Evolutionary conservation across 129 eudicot genomes (phyloP), one percentile per base, ranked within the genome.

Genomic region (Ambrosia trifida): DNA sequence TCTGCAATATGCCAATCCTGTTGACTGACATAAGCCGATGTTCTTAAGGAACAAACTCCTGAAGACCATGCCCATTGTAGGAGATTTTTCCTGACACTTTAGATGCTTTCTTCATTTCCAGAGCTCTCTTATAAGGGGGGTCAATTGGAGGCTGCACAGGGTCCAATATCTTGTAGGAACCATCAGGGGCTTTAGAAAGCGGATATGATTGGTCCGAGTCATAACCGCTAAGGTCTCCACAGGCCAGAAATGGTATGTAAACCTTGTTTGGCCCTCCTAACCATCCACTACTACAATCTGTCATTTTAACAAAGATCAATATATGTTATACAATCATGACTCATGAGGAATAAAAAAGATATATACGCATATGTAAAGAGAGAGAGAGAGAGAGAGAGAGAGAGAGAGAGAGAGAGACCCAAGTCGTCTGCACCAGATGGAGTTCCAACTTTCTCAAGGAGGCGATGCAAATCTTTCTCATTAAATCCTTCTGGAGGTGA

Each of bases 261-360:
- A 95, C 88, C 88, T 90, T 94, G 76, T 94, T 90, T 69, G 91
- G 86, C 51, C 99, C 97, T 79, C 90, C 99, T 32, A 87, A 74
- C 99, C 99, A 95, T 50, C 89, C 99, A 62, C 99, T 95, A 69
- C 97, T 95, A 69, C 99, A 95, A 88, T 95, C 99, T 94, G 87
- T 76, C 51, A 59, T 16, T 67, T 54, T 40, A 32, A 72, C 69
- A 60, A 30, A 59, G 38, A 53, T 53, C 40, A 36, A 69, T 36
- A 35, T 7, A 68, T 17, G 16, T n/a, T 12, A 32, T n/a, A 9
- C 0, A n/a, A 47, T 14, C 20, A 41, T 14, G 31, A 58, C 11
- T 14, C 20, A 41, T 14, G 31, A 58, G 17, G 5, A 20, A 20
- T 17, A 35, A 41, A 49, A 49, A 14, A 14, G 54, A 49, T 14